Percentiles rank a stretch among this genome's conserved stretches.
These are phyloP conservation scores for Pyrus hybrid DNA, from an alignment of 331 rosid species.

Conservation along the genomic window DNA sequence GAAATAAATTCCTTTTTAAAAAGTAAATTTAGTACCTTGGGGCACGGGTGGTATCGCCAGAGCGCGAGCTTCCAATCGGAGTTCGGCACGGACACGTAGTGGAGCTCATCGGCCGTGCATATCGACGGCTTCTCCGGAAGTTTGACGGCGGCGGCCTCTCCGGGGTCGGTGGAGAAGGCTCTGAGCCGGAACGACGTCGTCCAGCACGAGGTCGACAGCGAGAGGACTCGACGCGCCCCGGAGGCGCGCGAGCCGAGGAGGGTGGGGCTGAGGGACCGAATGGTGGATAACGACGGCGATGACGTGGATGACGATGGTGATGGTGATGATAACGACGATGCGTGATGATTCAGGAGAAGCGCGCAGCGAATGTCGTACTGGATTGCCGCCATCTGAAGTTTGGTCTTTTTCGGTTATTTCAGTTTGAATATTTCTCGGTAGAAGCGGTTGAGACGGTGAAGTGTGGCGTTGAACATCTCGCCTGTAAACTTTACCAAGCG, in stretches of 20 bases:
- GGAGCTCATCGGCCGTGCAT: conserved; percentile 97
- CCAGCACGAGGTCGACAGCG: not conserved
- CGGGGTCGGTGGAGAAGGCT: conserved; percentile 42
- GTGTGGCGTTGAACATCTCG: not conserved
- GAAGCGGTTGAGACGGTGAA: not conserved
- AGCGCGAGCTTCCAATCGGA: conserved; percentile 92
- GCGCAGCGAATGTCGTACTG: conserved; percentile 49
- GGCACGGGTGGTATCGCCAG: conserved; percentile 90
- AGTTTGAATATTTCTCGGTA: not conserved
- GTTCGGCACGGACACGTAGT: conserved; percentile 63
- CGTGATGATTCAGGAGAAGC: conserved; percentile 14
- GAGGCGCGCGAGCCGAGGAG: conserved; percentile 33
- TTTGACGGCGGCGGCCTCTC: conserved; percentile 12
- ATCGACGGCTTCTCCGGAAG: conserved; percentile 63
- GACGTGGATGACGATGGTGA: not conserved
- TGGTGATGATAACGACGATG: too few relatives aligned
- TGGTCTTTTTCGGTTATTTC: not conserved
- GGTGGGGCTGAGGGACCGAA: conserved; percentile 24
- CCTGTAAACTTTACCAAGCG: too few relatives aligned
- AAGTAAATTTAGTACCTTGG: conserved; percentile 29
- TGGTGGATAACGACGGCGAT: conserved; percentile 20
- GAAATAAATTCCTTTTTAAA: not conserved
- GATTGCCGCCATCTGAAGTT: conserved; percentile 35
- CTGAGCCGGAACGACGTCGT: conserved; percentile 37
- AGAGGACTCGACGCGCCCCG: conserved; percentile 18